Evolutionary conservation across 805 yeast species (phyloP).

Genomic region (Zygotorulaspora chibaensis): DNA sequence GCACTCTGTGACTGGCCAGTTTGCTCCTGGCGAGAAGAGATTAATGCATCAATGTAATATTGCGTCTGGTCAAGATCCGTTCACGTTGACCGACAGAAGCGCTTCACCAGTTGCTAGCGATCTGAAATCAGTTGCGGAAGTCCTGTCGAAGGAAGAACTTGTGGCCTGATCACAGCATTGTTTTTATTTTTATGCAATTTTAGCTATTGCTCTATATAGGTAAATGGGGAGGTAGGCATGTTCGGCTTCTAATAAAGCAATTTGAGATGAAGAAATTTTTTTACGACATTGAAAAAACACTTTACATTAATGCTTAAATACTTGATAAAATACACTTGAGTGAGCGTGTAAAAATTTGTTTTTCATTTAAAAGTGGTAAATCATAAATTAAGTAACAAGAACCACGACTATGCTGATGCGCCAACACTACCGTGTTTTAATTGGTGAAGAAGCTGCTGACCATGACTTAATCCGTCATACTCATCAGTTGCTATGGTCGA

Average conservation of each 20-base stretch:
- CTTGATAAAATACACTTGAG: neutral
- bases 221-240: neutral
- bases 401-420: constrained; percentile 6
- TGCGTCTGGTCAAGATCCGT: constrained; percentile 74
- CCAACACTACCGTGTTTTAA: constrained; percentile 24
- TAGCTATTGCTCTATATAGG: neutral
- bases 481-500: constrained; percentile 2
- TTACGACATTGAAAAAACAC: neutral
- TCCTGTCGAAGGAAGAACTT: constrained; percentile 2
- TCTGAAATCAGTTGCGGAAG: neutral
- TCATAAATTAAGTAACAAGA: neutral
- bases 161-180: neutral
- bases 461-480: constrained; percentile 18
- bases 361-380: too few species aligned
- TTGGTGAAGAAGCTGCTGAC: constrained; percentile 31
- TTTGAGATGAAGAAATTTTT: too few species aligned
- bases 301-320: neutral
- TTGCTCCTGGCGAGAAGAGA: constrained; percentile 70
- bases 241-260: too few species aligned
- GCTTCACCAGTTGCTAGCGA: neutral
- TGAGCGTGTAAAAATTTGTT: too few species aligned
- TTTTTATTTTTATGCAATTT: neutral
- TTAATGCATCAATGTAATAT: constrained; percentile 93
- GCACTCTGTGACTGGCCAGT: constrained; percentile 90
- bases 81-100: constrained; percentile 12